A percentile compares a stretch with the other conserved stretches of the same genome.
phyloP scores from a whole-genome alignment of 768 basidiomycete genomes.

The Wakefieldia striispora region DNA sequence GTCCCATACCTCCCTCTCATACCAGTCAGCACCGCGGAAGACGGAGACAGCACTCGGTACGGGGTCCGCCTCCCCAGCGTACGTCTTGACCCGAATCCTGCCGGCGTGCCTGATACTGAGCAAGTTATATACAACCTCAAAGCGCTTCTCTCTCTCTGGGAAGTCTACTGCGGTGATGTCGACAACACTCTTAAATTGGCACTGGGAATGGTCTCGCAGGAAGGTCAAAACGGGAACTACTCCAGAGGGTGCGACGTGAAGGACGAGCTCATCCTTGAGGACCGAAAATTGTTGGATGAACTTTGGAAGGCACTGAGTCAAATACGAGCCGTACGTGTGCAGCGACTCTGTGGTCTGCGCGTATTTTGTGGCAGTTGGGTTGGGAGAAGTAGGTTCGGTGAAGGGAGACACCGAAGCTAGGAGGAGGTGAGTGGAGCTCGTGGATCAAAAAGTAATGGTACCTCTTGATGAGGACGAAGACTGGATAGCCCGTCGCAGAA shows the following conservation, averaged over 20 bases:
- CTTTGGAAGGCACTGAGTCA: conserved; percentile 91
- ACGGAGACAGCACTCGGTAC: conserved; percentile 80
- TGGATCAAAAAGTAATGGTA: conserved; percentile 16
- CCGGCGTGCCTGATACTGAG: conserved; percentile 77
- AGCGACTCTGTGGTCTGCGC: conserved; percentile 73
- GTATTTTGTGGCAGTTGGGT: conserved; percentile 73
- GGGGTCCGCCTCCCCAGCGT: conserved; percentile 87
- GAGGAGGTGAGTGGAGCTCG: conserved; percentile 9
- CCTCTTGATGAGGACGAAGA: conserved; percentile 49
- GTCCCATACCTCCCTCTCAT: conserved; percentile 98
- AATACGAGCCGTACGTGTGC: conserved; percentile 91
- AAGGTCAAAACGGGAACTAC: conserved; percentile 86
- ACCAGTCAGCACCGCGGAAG: conserved; percentile 96
- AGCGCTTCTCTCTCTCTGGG: conserved; percentile 88
- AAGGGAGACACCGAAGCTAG: conserved; percentile 77
- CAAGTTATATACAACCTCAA: conserved; percentile 96
- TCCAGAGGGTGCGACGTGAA: conserved; percentile 82
- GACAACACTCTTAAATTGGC: conserved; percentile 89
- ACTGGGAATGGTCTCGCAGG: conserved; percentile 92
- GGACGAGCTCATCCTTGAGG: conserved; percentile 90
- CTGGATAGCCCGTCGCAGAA: conserved; percentile 44
- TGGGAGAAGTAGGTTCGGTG: conserved; percentile 84
- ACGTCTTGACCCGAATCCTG: conserved; percentile 95
- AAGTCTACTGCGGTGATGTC: conserved; percentile 96
- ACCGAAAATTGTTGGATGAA: conserved; percentile 98